A percentile compares a stretch with the other conserved stretches of the same genome.
These are phyloP conservation scores for Citrus glauca DNA, from an alignment of 345 rosid genomes.

Conservation along the genomic window DNA sequence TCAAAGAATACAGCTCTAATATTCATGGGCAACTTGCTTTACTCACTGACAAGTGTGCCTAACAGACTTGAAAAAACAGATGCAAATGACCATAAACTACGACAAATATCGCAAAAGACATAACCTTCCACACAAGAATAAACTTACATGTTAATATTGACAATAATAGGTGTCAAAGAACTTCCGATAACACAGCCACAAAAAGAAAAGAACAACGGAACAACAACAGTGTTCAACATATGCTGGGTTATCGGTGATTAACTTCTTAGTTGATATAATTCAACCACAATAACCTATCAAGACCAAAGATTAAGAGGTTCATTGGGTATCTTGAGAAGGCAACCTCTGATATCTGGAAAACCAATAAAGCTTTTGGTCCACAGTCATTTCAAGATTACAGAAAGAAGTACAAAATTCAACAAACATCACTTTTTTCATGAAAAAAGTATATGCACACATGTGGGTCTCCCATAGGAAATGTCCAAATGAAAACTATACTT, in stretches of 20 bases:
- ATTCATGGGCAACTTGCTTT: background rate
- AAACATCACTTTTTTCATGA: conserved; percentile 12
- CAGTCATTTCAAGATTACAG: background rate
- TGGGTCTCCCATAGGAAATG: conserved; percentile 15
- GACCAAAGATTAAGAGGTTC: background rate
- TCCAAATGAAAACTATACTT: conserved; percentile 10
- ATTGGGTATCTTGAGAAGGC: background rate
- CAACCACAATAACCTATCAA: conserved; percentile 1
- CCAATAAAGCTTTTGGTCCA: conserved; percentile 2
- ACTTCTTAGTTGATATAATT: background rate
- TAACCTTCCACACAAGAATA: background rate
- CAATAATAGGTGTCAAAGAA: conserved; percentile 1
- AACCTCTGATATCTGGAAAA: conserved; percentile 2
- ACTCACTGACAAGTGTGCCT: background rate
- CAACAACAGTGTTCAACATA: background rate
- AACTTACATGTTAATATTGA: background rate
- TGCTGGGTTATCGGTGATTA: background rate
- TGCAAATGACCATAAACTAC: background rate
- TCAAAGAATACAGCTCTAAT: background rate
- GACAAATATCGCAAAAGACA: background rate
- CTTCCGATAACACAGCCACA: background rate
- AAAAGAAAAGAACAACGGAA: background rate
- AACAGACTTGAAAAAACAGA: conserved; percentile 1
- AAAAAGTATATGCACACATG: conserved; percentile 10
- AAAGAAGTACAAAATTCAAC: conserved; percentile 6